Base-by-base conservation (phyloP, 108 stramenopile species). In the Nitzschia sp. region DNA sequence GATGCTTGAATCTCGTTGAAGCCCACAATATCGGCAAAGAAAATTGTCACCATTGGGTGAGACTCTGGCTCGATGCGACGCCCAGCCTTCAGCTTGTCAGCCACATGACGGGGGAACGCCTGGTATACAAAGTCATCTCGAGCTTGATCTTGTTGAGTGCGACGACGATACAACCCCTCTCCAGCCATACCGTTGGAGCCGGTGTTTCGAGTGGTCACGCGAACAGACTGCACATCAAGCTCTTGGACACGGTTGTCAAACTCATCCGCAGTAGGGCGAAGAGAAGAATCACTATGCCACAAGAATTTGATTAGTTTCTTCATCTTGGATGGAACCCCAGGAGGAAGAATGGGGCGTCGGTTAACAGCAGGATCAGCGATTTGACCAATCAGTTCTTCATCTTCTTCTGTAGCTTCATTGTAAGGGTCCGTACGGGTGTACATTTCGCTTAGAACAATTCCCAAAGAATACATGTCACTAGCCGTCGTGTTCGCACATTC, bases 1-100 rank as follows among this genome's bases (percentile, higher is more conserved):
- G 44, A 21, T 6, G 51, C 42, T 2, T 77, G 63, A 29, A 86
- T 81, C 15, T 55, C 69, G 10, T 79, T 86, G 41, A 86, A 86
- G 1, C 77, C 77, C 34, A 83, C 85, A 69, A 86, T 83, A 38
- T 86, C 85, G 12, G 73, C 71, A 52, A 86, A 86, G 63, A 73
- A 73, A 41, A 80, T 64, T 19, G 78, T 75, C 1, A 67, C 75
- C 29, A 51, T 48, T 6, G 65, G 58, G 7, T 64, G 51, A 26
- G 3, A 7, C 37, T 65, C 41, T 17, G 83, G 51, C 43, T 84
- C 80, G 19, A 79, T 75, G 54, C 77, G 72, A 6, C 62, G 44
- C 2, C 85, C 85, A 54, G 80, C 48, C 25, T 34, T 40, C 21
- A 86, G 51, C 11, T 70, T 80, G 17, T 83, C 53, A 7, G 82